Conservation (phyloP, 192 early-diverging fungal species). For the Linderina pennispora region DNA sequence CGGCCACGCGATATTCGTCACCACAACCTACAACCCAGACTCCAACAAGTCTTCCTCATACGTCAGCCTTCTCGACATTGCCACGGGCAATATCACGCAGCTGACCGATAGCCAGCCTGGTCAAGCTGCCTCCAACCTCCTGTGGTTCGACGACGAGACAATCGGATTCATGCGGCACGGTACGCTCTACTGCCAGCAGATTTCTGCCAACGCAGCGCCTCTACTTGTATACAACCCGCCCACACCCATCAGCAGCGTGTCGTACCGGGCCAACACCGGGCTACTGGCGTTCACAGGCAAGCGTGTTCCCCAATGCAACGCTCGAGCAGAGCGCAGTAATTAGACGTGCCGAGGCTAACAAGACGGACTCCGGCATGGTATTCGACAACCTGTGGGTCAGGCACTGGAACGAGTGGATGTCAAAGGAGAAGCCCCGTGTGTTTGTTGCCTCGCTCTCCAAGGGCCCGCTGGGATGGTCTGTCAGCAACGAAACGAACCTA, state of each 20-base stretch:
- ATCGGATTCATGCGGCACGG: slow-evolving; percentile 18
- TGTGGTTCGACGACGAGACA: slow-evolving; percentile 24
- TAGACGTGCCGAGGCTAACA: slow-evolving; percentile 24
- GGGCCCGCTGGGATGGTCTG: slow-evolving; percentile 19
- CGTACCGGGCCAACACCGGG: slow-evolving; percentile 2
- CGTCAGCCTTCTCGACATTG: slow-evolving; percentile 13
- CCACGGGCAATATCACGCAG: slow-evolving; percentile 15
- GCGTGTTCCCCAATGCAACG: slow-evolving; percentile 21
- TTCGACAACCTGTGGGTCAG: slow-evolving; percentile 68
- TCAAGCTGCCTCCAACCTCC: slow-evolving; percentile 11
- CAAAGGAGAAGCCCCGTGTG: slow-evolving; percentile 52
- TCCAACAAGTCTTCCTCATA: slow-evolving; percentile 13
- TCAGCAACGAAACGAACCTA: slow-evolving; percentile 15
- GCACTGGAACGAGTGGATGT: slow-evolving; percentile 67
- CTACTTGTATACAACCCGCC: slow-evolving; percentile 15
- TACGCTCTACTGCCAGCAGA: slow-evolving; percentile 16
- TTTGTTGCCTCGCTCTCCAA: slow-evolving; percentile 43
- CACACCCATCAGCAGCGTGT: slow-evolving; percentile 12
- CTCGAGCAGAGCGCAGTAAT: slow-evolving; percentile 45
- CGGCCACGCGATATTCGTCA: slow-evolving; percentile 17
- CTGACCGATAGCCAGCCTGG: slow-evolving; percentile 12
- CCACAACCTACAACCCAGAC: slow-evolving; percentile 15
- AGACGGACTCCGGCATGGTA: slow-evolving; percentile 52
- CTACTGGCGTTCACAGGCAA: slow-evolving; percentile 17
- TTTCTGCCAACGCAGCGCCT: slow-evolving; percentile 3